These are phyloP conservation scores for Pleurotus ostreatus DNA, from an alignment of 768 basidiomycete species.

Conservation along the genomic window DNA sequence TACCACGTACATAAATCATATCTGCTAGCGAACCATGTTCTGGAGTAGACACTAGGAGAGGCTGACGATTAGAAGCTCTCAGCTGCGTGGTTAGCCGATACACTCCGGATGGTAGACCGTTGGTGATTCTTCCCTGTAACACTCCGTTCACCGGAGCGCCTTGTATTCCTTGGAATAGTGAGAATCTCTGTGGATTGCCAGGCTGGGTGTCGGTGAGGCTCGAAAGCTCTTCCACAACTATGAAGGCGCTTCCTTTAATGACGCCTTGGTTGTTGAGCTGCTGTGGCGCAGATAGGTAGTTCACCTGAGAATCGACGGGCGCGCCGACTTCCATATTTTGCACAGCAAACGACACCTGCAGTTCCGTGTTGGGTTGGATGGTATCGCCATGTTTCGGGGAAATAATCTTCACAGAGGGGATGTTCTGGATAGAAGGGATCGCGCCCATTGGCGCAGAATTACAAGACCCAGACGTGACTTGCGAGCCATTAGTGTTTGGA, in stretches of 20 bases:
- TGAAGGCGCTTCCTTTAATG: slow-evolving; percentile 56
- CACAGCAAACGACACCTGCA: slow-evolving; percentile 47
- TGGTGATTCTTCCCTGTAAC: slow-evolving; percentile 44
- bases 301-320: slow-evolving; percentile 53
- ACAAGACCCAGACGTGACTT: slow-evolving; percentile 49
- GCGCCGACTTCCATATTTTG: slow-evolving; percentile 42
- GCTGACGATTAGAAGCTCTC: slow-evolving; percentile 54
- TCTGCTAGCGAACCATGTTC: slow-evolving; percentile 63
- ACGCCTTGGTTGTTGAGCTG: slow-evolving; percentile 45
- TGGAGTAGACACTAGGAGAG: slow-evolving; percentile 51
- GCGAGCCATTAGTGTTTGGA: slow-evolving; percentile 53
- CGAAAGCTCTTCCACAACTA: slow-evolving; percentile 48
- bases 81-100: slow-evolving; percentile 62
- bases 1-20: slow-evolving; percentile 46
- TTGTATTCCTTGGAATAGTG: slow-evolving; percentile 56
- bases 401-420: slow-evolving; percentile 47
- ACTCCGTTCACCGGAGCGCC: slow-evolving; percentile 41
- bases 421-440: slow-evolving; percentile 42
- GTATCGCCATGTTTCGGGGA: slow-evolving; percentile 38
- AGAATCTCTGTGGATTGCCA: slow-evolving; percentile 47
- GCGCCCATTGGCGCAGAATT: slow-evolving; percentile 56
- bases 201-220: slow-evolving; percentile 39
- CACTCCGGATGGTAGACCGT: slow-evolving; percentile 52
- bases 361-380: slow-evolving; percentile 40
- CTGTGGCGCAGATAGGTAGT: slow-evolving; percentile 57